Evolutionary conservation across 345 rosid species (phyloP), one percentile per base, ranked within the genome.

Genomic region (Gossypium stocksii): DNA sequence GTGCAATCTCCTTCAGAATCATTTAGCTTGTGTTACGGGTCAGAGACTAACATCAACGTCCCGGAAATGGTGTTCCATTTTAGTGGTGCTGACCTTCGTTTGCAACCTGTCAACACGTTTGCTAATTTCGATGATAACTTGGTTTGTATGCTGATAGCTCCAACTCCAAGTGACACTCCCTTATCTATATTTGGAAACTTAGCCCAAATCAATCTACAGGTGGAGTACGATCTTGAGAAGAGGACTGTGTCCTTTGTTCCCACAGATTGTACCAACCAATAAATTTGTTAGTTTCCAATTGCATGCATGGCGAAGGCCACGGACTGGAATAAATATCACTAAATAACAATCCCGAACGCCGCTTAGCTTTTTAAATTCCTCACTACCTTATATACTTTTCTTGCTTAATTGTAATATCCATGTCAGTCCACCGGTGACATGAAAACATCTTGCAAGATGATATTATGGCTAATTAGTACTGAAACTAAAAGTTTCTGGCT

Each of bases 71-170:
- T 64, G 22, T 64, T 64, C 23, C 69, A n/a, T 64, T 64, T 41
- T 25, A n/a, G 15, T 3, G 68, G 68, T 9, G 68, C 69, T 5
- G 16, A 19, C 51, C 9, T 65, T 11, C 69, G 52, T 0, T 11
- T 65, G 51, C 25, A 43, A 19, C 69, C 69, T 43, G 17, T 43
- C 29, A 57, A 57, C 61, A 57, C 61, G 22, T 65, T 65, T 19
- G 9, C 38, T 34, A 34, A 20, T 9, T 9, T 43, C 19, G 67
- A 78, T 0, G 85, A 73, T 20, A 68, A 80, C 63, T 13, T 70
- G 60, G 7, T 27, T 17, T 70, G 73, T 25, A 29, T 70, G 73
- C 25, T 17, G 45, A 70, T 70, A 15, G 13, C 29, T 10, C 23
- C 73, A 53, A 45, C 13, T 52, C 20, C 20, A 9, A 11, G 1